A percentile compares a stretch with the other conserved stretches of the same genome.
These are phyloP conservation scores for Trichoderma reesei DNA, from an alignment of 495 filamentous ascomycete genomes.

Conservation along the genomic window DNA sequence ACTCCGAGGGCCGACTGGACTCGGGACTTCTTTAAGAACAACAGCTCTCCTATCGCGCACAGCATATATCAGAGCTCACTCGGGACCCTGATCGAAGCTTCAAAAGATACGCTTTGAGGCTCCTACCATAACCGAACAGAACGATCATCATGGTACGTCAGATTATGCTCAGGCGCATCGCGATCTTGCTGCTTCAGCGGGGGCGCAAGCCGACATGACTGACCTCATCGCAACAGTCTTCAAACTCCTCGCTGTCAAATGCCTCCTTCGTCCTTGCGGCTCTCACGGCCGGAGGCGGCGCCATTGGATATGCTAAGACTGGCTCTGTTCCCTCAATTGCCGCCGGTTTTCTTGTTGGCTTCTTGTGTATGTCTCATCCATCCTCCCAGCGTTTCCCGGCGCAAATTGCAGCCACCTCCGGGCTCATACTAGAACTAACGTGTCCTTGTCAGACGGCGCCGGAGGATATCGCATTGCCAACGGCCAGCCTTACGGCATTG, in stretches of 20 bases:
- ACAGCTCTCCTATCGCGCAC: background rate
- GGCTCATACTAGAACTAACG: background rate
- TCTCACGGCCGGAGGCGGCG: constrained; percentile 78
- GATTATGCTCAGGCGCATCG: background rate
- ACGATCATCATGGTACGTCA: background rate
- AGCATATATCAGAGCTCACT: background rate
- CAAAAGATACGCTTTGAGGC: background rate
- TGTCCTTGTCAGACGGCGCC: constrained; percentile 40
- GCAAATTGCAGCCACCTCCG: background rate
- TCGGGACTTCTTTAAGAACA: background rate
- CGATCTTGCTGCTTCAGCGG: background rate
- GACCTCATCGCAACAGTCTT: background rate
- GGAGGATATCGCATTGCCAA: constrained; percentile 61
- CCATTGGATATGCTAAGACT: constrained; percentile 70
- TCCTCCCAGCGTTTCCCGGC: background rate
- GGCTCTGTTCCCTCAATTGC: constrained; percentile 76
- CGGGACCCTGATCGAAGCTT: background rate
- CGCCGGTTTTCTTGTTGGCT: constrained; percentile 74
- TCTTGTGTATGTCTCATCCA: constrained; percentile 36
- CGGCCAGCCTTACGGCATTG: constrained; percentile 59
- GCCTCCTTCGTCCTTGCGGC: constrained; percentile 64
- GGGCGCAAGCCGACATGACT: background rate
- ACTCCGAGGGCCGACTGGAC: background rate
- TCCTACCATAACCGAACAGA: background rate
- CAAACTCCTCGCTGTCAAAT: background rate